Conservation (phyloP, 768 basidiomycete genomes). For the Boletus insuetus region DNA sequence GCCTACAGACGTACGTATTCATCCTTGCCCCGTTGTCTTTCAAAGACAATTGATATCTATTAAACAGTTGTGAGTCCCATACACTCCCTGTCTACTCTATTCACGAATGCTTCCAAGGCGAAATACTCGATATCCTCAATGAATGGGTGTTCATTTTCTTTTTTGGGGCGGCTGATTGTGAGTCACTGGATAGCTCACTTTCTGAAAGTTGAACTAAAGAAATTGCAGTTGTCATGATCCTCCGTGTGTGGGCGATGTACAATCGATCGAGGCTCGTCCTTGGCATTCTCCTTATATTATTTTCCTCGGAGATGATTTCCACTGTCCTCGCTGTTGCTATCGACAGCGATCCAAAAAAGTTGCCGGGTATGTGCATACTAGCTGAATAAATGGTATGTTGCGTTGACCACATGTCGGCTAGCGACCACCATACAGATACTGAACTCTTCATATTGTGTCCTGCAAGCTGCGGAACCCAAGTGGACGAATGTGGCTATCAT, state of each 20-base stretch:
- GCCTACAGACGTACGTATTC: neutral
- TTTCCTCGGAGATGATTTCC: neutral
- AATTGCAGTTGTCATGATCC: neutral
- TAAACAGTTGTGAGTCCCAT: neutral
- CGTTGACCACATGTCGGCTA: neutral
- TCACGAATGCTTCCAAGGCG: neutral
- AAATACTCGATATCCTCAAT: neutral
- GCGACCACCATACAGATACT: neutral
- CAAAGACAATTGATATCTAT: neutral
- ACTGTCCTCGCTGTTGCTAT: too few species aligned
- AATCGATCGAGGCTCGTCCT: too few species aligned
- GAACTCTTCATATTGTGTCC: neutral
- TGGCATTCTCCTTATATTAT: neutral
- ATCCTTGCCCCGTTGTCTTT: neutral
- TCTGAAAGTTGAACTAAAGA: too few species aligned
- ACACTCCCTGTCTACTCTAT: neutral
- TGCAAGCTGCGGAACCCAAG: neutral
- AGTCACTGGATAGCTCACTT: neutral
- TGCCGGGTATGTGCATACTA: too few species aligned
- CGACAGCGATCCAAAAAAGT: too few species aligned
- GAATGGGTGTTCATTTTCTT: neutral
- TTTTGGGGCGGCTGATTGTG: slow-evolving; percentile 1
- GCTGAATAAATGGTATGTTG: too few species aligned
- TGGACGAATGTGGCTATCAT: neutral
- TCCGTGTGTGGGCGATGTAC: neutral